Evolutionary conservation across 805 yeast genomes (phyloP), one percentile per base, ranked within the genome.

Genomic region (Torulaspora delbrueckii): DNA sequence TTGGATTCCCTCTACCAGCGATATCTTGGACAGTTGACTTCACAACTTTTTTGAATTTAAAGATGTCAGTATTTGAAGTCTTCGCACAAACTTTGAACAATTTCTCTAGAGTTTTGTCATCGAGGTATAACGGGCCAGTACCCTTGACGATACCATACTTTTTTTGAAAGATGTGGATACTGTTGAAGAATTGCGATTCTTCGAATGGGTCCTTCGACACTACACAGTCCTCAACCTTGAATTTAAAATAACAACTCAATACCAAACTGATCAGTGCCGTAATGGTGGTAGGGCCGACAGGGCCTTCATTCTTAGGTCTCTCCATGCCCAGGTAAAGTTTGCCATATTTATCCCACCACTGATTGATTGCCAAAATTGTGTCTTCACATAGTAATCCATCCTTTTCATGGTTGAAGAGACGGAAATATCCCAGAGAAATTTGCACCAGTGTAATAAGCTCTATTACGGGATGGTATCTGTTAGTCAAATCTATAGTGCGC

Each of bases 331-430:
- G 42, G 45, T 60, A 63, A 19, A 49, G 37, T 32, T 54, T 64
- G 0, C 96, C 96, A 51, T 84, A 75, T 28, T 78, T 61, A 30
- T 71, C 72, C 97, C 98, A 91, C 97, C 98, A 91, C 37, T 73
- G 71, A 2, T 63, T 57, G 19, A 88, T 75, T 0, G 95, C 95
- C 18, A 67, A 72, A 50, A 82, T 83, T 0, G 99, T 91, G 46
- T 76, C 73, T 46, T 79, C 77, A 62, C 98, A 91, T 2, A 89
- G 67, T 12, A 91, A 68, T 0, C 99, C 98, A 66, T 93, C 97
- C 46, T 86, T 86, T 52, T 75, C 79, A 26, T 68, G 67, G 12
- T 47, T 45, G 10, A 88, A 71, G 34, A 88, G 65, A 45, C 81
- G 85, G 64, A 85, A 90, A 63, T 89, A 90, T 56, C 78, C 84